Conservation (phyloP, 2,329 filamentous ascomycete species). For the Phialocephala subalpina region DNA sequence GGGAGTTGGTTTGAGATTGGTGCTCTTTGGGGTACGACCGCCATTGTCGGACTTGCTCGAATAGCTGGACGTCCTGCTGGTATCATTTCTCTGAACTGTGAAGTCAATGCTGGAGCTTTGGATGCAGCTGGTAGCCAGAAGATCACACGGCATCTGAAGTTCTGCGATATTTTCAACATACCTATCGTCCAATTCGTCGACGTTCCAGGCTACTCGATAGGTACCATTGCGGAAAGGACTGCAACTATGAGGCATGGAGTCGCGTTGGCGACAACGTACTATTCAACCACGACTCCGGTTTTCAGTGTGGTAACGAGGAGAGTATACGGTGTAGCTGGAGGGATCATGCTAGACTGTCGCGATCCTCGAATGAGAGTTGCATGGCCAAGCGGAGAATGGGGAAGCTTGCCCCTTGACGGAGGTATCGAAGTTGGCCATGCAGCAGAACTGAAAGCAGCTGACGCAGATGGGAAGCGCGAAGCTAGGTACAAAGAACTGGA, state of each 20-base stretch:
- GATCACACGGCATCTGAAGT: slow-evolving; percentile 65
- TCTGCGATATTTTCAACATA: slow-evolving; percentile 71
- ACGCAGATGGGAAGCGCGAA: slow-evolving; percentile 56
- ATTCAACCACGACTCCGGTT: slow-evolving; percentile 67
- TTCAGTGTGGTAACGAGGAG: slow-evolving; percentile 69
- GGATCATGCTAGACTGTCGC: slow-evolving; percentile 68
- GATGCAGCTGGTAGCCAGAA: slow-evolving; percentile 69
- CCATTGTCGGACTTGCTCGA: slow-evolving; percentile 67
- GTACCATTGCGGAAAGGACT: slow-evolving; percentile 66
- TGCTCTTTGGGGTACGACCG: slow-evolving; percentile 66
- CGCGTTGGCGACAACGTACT: slow-evolving; percentile 67
- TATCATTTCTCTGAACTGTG: slow-evolving; percentile 66
- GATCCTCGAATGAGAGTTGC: slow-evolving; percentile 67
- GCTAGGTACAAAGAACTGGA: slow-evolving; percentile 64
- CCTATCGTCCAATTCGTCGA: slow-evolving; percentile 71
- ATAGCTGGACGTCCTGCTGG: slow-evolving; percentile 64
- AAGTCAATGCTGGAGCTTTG: slow-evolving; percentile 67
- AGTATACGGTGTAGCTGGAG: slow-evolving; percentile 70
- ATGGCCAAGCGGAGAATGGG: slow-evolving; percentile 71
- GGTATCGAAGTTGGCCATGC: slow-evolving; percentile 71
- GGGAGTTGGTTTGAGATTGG: slow-evolving; percentile 71
- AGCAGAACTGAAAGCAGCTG: slow-evolving; percentile 63
- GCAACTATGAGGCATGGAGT: slow-evolving; percentile 73
- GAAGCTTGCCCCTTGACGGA: slow-evolving; percentile 67
- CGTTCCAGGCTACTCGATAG: slow-evolving; percentile 69